phyloP scores from a whole-genome alignment of 2,329 filamentous ascomycete species.

The Verruconis gallopava region DNA sequence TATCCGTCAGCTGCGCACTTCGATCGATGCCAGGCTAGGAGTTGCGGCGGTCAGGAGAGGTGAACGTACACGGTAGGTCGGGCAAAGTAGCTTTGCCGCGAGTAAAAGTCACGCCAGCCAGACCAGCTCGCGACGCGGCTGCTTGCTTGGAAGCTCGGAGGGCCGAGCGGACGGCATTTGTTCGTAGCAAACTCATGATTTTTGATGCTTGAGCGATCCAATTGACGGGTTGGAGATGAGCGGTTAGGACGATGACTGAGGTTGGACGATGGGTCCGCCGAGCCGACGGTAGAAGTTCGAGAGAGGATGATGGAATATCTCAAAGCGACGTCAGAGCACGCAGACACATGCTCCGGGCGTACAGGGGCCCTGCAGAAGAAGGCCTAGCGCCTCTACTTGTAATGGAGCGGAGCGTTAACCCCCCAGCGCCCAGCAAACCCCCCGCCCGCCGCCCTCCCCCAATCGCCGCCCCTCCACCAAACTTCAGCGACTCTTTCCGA shows the following conservation, averaged over 20 bases:
- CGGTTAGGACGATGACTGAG: slow-evolving; percentile 4
- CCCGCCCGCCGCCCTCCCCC: too few relatives aligned
- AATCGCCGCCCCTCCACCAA: too few relatives aligned
- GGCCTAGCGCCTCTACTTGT: too few relatives aligned
- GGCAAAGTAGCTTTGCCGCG: slow-evolving; percentile 87
- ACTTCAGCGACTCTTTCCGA: too few relatives aligned
- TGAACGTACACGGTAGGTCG: slow-evolving; percentile 58
- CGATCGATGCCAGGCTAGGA: background rate
- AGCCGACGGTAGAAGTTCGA: slow-evolving; percentile 1
- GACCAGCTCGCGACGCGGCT: slow-evolving; percentile 44
- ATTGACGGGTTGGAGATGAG: too few relatives aligned
- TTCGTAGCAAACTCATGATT: slow-evolving; percentile 66
- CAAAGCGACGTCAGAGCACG: slow-evolving; percentile 3
- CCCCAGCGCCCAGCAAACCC: too few relatives aligned
- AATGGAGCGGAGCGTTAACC: too few relatives aligned
- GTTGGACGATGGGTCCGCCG: slow-evolving; percentile 10
- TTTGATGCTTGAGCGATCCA: background rate
- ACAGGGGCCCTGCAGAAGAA: too few relatives aligned
- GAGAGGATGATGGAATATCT: background rate
- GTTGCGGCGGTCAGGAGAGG: background rate
- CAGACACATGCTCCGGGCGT: too few relatives aligned
- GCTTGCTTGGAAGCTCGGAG: slow-evolving; percentile 54
- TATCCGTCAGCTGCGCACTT: background rate
- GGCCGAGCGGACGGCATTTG: slow-evolving; percentile 55
- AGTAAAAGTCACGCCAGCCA: slow-evolving; percentile 63